Evolutionary conservation across 139 green algal species (phyloP), one percentile per base, ranked within the genome.

Genomic region (Volvox africanus): DNA sequence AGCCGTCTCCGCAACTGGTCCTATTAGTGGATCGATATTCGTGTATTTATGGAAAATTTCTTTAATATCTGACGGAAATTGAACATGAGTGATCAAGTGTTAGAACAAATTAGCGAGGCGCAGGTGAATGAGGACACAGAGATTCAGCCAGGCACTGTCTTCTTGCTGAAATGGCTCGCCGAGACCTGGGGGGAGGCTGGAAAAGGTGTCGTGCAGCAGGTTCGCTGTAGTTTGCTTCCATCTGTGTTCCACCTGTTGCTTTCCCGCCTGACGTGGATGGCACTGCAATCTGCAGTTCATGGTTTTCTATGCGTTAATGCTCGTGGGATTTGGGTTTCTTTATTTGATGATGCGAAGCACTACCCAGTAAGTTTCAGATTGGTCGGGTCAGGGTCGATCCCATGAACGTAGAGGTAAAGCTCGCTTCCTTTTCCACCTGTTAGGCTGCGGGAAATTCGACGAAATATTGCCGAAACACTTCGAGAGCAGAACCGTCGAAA

Each of bases 381-480:
- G 22, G 11, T 0, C 55, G 19, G 9, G 24, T 44, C 28, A 61
- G 33, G 18, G 37, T 62, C 21, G 61, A 87, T 36, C 61, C 14
- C 44, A 9, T 55, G 44, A 55, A 55, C 44, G 44, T 55, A 55
- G 9, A 55, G 9, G 44, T 55, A 55, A 55, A 55, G 44, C 44
- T 55, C 9, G 44, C 44, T 55, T 55, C 9, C 44, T 55, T 55
- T 9, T 9, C 44, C 44, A 14, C 44, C 44, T 55, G 44, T 17
- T 30, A 89, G 85, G 44, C 50, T 90, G 9, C 86, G 86, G 5
- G 86, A 90, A 44, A 24, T 90, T 26, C 86, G 86, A 13, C 71
- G 62, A 76, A 83, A 90, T 55, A 90, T 90, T n/a, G 86, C 86
- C 0, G 86, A 90, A 75, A 90, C 86, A 30, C 86, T 90, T 24